phyloP scores from a whole-genome alignment of 352 stramenopile genomes.

The Pythium sukuiense region DNA sequence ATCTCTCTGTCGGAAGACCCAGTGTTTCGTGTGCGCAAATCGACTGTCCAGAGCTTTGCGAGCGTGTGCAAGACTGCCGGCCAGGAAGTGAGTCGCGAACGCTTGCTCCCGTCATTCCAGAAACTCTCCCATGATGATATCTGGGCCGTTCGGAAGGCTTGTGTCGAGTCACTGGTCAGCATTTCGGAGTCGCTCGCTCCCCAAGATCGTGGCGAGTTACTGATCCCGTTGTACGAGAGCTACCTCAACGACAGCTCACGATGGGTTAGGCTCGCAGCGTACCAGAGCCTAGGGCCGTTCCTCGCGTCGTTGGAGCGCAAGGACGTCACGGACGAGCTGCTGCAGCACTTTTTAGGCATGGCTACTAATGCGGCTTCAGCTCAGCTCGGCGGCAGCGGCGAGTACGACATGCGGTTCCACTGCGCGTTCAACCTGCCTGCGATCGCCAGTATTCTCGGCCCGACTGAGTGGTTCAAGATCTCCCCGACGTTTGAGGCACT shows the following conservation, averaged over 20 bases:
- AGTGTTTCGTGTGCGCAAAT: slow-evolving; percentile 92
- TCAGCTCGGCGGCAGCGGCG: slow-evolving; percentile 65
- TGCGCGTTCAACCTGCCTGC: slow-evolving; percentile 92
- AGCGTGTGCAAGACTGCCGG: slow-evolving; percentile 87
- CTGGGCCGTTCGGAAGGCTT: slow-evolving; percentile 92
- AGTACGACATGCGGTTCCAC: slow-evolving; percentile 90
- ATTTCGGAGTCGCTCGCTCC: slow-evolving; percentile 85
- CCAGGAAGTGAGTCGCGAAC: slow-evolving; percentile 70
- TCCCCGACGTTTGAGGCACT: slow-evolving; percentile 81
- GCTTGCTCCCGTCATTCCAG: slow-evolving; percentile 91
- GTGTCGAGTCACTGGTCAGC: slow-evolving; percentile 88
- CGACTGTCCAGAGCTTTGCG: slow-evolving; percentile 90
- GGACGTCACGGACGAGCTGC: slow-evolving; percentile 76
- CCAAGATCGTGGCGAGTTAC: slow-evolving; percentile 61
- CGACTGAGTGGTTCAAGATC: slow-evolving; percentile 70
- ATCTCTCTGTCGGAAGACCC: slow-evolving; percentile 90
- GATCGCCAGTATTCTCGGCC: slow-evolving; percentile 80
- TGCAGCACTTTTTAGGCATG: slow-evolving; percentile 87
- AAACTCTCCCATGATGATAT: slow-evolving; percentile 92
- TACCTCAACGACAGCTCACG: slow-evolving; percentile 90
- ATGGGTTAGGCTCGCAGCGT: slow-evolving; percentile 94
- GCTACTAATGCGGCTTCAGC: slow-evolving; percentile 51
- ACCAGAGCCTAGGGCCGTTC: slow-evolving; percentile 87
- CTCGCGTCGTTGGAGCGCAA: slow-evolving; percentile 82
- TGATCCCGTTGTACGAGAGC: slow-evolving; percentile 89